Percentiles rank a stretch among this genome's conserved stretches.
phyloP scores from a whole-genome alignment of 805 yeast species.

The Blastobotrys chiropterorum region DNA sequence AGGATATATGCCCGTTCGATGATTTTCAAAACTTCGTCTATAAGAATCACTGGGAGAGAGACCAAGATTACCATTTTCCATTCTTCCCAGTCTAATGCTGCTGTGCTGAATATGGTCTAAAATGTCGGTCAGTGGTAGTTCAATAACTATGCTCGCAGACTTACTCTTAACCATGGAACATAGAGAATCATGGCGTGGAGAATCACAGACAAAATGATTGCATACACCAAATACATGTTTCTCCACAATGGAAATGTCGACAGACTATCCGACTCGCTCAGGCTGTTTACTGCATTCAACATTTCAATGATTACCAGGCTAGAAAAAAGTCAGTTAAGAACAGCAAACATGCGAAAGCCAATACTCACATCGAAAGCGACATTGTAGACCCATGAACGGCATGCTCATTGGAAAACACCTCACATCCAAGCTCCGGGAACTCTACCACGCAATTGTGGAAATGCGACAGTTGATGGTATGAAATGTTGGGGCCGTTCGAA shows the following conservation, averaged over 20 bases:
- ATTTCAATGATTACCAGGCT: conserved; percentile 36
- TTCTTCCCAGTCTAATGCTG: conserved; percentile 30
- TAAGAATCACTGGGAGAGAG: conserved; percentile 33
- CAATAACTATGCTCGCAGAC: no score
- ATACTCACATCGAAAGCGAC: conserved; percentile 32
- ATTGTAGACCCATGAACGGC: conserved; percentile 34
- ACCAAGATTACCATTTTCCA: conserved; percentile 34
- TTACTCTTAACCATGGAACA: conserved; percentile 27
- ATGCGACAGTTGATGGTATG: conserved; percentile 31
- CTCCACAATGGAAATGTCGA: conserved; percentile 36
- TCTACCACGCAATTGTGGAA: conserved; percentile 32
- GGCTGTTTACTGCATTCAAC: conserved; percentile 37
- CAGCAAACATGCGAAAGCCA: no score
- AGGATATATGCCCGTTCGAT: conserved; percentile 25
- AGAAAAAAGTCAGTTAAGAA: background rate
- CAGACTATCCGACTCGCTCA: conserved; percentile 35
- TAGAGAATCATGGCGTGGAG: conserved; percentile 33
- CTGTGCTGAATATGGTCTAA: conserved; percentile 30
- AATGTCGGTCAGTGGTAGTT: no score
- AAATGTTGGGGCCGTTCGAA: conserved; percentile 33
- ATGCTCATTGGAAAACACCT: conserved; percentile 27
- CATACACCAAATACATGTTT: conserved; percentile 34
- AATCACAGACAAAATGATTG: conserved; percentile 32
- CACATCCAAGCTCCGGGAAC: conserved; percentile 32
- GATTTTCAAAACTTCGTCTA: conserved; percentile 35